Base-by-base conservation (phyloP, 257 asterid genomes). In the Linaria vulgaris region DNA sequence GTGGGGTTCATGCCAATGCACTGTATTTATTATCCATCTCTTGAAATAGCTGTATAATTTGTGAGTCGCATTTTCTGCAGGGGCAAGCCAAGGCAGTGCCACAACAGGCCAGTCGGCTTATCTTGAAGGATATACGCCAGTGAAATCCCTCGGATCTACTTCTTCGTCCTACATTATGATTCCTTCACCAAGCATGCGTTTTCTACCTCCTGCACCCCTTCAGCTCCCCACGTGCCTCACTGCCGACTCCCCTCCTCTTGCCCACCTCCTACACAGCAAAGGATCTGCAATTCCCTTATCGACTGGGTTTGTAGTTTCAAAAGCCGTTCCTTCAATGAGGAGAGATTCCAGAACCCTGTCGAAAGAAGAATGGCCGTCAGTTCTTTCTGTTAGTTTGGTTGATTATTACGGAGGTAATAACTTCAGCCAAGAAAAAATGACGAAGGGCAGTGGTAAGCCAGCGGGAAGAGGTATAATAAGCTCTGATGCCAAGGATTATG, bases 221-320 rank as follows among this genome's bases (percentile, higher is more conserved):
- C 99, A 94, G 82, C 95, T 94, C 41, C 99, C 95, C 1, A 94
- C 96, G 7, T 87, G 91, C 59, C 94, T 94, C 62, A 94, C 97
- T 41, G 96, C 99, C 12, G 97, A 87, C 67, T 94, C 99, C 52
- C 99, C 99, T 24, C 99, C 97, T 38, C 87, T 94, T 0, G 99
- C 96, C 51, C 99, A 90, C 70, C 96, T 94, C 50, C 81, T 94
- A 54, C 99, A 94, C 71, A 94, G 99, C 80, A 90, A 88, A 80
- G 99, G 99, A 30, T 87, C 96, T 9, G 99, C 97, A 4, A 77
- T 87, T 64, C 94, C 99, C 52, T 73, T 94, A 7, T 87, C 95
- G 14, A 85, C 97, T 0, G 88, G 90, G 23, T 94, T 94, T 55
- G 95, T 80, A 41, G 97, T 94, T 45, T 94, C 99, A n/a, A 87